These are phyloP conservation scores for Protomyces pachydermus DNA, from an alignment of 1,139 yeast genomes.

Conservation along the genomic window DNA sequence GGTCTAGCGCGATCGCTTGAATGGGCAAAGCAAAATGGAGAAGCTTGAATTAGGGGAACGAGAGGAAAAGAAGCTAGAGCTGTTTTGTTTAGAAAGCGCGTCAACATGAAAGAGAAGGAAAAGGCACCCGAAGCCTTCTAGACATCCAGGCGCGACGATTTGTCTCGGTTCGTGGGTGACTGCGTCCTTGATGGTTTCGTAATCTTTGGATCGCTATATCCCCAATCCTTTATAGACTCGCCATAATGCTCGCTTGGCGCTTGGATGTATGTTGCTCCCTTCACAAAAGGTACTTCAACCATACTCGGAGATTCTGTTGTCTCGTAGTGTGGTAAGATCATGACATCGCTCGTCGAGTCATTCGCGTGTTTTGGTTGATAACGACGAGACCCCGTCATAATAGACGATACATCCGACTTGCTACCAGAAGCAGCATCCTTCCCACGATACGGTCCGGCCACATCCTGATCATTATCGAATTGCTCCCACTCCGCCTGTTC, in stretches of 20 bases:
- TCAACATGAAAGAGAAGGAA: neutral
- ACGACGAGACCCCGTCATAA: neutral
- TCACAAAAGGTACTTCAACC: neutral
- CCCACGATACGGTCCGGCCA: neutral
- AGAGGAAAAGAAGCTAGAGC: neutral
- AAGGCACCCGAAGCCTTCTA: neutral
- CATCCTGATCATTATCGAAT: neutral
- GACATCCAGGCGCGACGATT: neutral
- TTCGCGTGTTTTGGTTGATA: neutral
- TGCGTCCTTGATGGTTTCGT: neutral
- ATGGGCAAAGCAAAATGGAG: constrained; percentile 45
- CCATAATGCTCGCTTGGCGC: neutral
- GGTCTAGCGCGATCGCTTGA: constrained; percentile 77
- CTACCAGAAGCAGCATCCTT: neutral
- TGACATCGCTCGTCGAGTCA: neutral
- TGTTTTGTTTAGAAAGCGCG: too few relatives aligned
- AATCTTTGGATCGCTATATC: neutral
- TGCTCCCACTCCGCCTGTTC: neutral
- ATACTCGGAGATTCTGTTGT: neutral
- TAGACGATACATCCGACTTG: neutral
- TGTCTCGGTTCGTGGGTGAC: neutral
- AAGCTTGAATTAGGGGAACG: neutral
- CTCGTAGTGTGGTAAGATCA: neutral
- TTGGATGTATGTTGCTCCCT: neutral
- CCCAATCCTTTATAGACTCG: neutral